Evolutionary conservation across 2,329 filamentous ascomycete genomes (phyloP), one percentile per base, ranked within the genome.

Genomic region (Apiospora phragmitis): DNA sequence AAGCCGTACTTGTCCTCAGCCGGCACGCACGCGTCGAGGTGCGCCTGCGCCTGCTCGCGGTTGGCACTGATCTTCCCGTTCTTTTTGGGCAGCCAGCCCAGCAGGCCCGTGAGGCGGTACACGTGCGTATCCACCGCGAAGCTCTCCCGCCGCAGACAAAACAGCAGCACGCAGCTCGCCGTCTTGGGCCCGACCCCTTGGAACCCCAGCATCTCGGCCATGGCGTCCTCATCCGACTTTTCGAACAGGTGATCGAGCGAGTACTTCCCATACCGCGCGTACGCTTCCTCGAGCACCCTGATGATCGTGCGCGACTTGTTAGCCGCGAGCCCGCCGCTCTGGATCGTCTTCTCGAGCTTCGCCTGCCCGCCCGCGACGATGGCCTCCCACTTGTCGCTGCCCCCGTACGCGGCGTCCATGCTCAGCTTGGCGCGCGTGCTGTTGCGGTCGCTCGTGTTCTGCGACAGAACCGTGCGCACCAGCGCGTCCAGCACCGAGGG

Each of bases 231-330:
- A 74, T 85, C 81, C 2, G 76, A 76, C 12, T 78, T 77, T 7
- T 74, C 72, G 66, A 86, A 85, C 16, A 89, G 78, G 74, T 87
- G 84, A 70, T 89, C 85, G 1, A 88, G 80, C 21, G 84, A 84
- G 74, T 85, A 86, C 1, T 26, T 62, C 4, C 83, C 84, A 75
- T 85, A 79, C 41, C 75, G 74, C 29, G 74, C 78, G 68, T 88
- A 84, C 47, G 91, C 92, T 76, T 93, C 90, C 66, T 87, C 82
- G 75, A 95, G 82, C 69, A 94, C 91, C 45, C 82, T 81, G 74
- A 94, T 89, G 74, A 95, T 93, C 74, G 91, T 89, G 71, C 88
- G 90, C 76, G 90, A 92, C 80, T 95, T 96, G n/a, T 89, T 85
- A 45, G 88, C 87, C 18, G 90, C 91, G 1, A 95, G 83, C 0